These are phyloP conservation scores for Brettanomyces nanus DNA, from an alignment of 805 yeast genomes.

Conservation along the genomic window DNA sequence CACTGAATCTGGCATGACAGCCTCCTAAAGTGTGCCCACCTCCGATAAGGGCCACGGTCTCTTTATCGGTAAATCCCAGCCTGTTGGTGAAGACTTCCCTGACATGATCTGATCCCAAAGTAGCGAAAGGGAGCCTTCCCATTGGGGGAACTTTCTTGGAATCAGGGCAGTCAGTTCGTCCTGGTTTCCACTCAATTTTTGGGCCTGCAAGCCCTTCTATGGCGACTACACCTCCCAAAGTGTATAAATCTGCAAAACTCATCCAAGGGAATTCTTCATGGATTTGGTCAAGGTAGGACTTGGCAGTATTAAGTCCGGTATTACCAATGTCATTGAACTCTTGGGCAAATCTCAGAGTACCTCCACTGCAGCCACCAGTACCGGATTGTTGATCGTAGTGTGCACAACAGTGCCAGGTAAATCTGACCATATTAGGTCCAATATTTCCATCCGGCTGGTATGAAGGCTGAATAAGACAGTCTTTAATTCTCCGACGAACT, in stretches of 20 bases:
- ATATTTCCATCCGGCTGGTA: conserved; percentile 58
- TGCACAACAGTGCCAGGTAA: conserved; percentile 87
- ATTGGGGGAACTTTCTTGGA: conserved; percentile 47
- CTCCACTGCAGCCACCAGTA: conserved; percentile 64
- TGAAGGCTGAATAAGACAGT: conserved; percentile 26
- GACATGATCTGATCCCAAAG: conserved; percentile 56
- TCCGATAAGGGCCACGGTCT: conserved; percentile 65
- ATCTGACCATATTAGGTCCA: conserved; percentile 72
- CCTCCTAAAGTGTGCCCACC: conserved; percentile 75
- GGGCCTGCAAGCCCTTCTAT: conserved; percentile 78
- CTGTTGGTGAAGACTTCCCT: conserved; percentile 48
- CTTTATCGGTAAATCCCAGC: conserved; percentile 62
- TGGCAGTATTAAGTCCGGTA: conserved; percentile 53
- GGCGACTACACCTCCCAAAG: conserved; percentile 72
- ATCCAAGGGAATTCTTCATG: conserved; percentile 58
- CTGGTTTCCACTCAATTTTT: conserved; percentile 73
- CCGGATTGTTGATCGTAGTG: conserved; percentile 52
- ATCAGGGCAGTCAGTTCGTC: conserved; percentile 55
- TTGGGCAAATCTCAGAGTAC: conserved; percentile 50
- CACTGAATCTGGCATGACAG: conserved; percentile 52
- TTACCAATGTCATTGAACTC: conserved; percentile 54
- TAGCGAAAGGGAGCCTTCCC: conserved; percentile 70
- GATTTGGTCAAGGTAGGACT: conserved; percentile 48
- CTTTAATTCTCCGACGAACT: conserved; percentile 29
- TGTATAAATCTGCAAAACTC: conserved; percentile 71